Base-by-base conservation (phyloP, 208 protist species). In the Leishmania mexicana region DNA sequence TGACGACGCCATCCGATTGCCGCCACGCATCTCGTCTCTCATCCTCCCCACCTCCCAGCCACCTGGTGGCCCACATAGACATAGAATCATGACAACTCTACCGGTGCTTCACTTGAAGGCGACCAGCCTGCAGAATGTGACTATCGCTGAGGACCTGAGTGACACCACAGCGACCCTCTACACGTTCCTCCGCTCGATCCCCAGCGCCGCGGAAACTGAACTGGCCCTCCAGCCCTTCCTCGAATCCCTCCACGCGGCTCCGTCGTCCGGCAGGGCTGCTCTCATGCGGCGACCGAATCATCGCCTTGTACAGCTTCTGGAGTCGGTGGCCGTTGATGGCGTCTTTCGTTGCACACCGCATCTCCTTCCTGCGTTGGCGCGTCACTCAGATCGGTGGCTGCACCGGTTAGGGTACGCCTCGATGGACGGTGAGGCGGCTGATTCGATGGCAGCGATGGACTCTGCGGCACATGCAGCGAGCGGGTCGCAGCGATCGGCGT, bases 101-200 rank as follows among this genome's bases (percentile, higher is more conserved):
- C 94, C 94, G 13, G 94, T 97, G 53, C 87, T 97, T 79, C 94
- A 92, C 65, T 75, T 97, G 54, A 79, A 81, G 15, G 77, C 67
- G 11, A 93, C 91, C 7, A 85, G 89, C 47, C 19, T 38, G 21
- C 85, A 93, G 24, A 93, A 92, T 51, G 84, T 87, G 51, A 90
- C 81, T 10, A 73, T 88, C 31, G 84, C 89, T 1, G 57, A 83
- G 45, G 90, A 97, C 75, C 90, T 89, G 4, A 85, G 89, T 24
- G 80, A 83, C 47, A 88, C 90, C 57, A 89, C 86, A 40, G 89
- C 85, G 17, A 92, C 92, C 49, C 86, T 97, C 3, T 97, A 97
- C 84, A 92, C 91, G 6, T 97, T 97, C 78, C 84, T 96, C 51
- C 91, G 89, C 76, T 91, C 92, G n/a, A 81, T 91, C 68, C 94